Evolutionary conservation across 2,329 filamentous ascomycete genomes (phyloP).

Genomic region (Gaeumannomyces tritici): DNA sequence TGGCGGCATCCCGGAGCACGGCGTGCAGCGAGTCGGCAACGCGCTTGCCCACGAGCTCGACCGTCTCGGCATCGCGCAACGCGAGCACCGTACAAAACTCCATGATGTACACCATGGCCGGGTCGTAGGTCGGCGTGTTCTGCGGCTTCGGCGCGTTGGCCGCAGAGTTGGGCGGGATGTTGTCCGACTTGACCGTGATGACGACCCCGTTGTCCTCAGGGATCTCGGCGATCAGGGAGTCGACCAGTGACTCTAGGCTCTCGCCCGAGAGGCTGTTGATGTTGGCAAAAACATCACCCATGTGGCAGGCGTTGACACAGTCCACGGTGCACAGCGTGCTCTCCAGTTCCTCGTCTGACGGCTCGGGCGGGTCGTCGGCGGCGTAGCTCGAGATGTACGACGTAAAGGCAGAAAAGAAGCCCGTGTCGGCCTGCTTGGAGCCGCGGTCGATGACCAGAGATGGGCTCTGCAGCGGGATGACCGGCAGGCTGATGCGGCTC

Average conservation of each 20-base stretch:
- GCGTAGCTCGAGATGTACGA: slow-evolving; percentile 98
- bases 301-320: slow-evolving; percentile 82
- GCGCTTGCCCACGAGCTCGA: slow-evolving; percentile 64
- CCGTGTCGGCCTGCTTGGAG: slow-evolving; percentile 65
- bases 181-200: slow-evolving; percentile 84
- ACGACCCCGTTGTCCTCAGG: slow-evolving; percentile 69
- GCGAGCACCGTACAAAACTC: slow-evolving; percentile 81
- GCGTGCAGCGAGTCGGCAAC: slow-evolving; percentile 74
- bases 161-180: slow-evolving; percentile 46
- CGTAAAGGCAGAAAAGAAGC: slow-evolving; percentile 87
- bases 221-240: slow-evolving; percentile 70
- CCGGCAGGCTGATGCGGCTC: slow-evolving; percentile 58
- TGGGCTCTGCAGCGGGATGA: slow-evolving; percentile 83
- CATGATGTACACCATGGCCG: slow-evolving; percentile 78
- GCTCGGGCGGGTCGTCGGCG: slow-evolving; percentile 93
- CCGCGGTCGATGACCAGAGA: slow-evolving; percentile 89
- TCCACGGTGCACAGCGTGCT: slow-evolving; percentile 92
- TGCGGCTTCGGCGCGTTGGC: slow-evolving; percentile 48
- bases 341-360: slow-evolving; percentile 92
- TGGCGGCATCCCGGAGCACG: slow-evolving; percentile 68
- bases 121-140: slow-evolving; percentile 65
- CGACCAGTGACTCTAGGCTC: slow-evolving; percentile 42
- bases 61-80: slow-evolving; percentile 63
- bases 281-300: slow-evolving; percentile 74
- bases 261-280: slow-evolving; percentile 43